Evolutionary conservation across 768 basidiomycete species (phyloP).

Genomic region (Rhizopogon vinicolor): DNA sequence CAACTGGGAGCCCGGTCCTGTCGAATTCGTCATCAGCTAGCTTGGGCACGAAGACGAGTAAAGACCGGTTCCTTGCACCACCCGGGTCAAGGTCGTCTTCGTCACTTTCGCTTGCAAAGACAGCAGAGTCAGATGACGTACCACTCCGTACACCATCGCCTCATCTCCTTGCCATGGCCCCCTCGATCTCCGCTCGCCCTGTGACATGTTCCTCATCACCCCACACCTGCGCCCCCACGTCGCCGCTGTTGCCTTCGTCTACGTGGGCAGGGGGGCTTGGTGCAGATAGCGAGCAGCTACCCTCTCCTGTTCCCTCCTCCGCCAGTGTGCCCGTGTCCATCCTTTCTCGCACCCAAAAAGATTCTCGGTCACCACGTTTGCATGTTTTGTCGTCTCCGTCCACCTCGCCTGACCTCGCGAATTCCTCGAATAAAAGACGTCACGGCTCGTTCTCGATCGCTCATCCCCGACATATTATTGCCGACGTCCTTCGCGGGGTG

Average conservation of each 20-base stretch:
- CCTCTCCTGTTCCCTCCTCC: not conserved
- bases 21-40: constrained; percentile 17
- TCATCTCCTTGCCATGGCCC: constrained; percentile 12
- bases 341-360: constrained; percentile 8
- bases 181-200: constrained; percentile 20
- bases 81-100: constrained; percentile 20
- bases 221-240: constrained; percentile 6
- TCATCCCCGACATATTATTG: constrained; percentile 19
- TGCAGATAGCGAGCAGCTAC: not conserved
- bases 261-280: not conserved
- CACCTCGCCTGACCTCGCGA: constrained; percentile 3
- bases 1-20: constrained; percentile 6
- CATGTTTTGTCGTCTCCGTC: constrained; percentile 7
- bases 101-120: constrained; percentile 18
- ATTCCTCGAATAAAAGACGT: constrained; percentile 8
- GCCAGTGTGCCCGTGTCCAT: not conserved
- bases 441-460: constrained; percentile 9
- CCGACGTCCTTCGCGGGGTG: constrained; percentile 41
- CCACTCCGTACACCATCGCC: constrained; percentile 17
- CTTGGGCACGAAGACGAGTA: not conserved
- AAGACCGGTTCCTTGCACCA: constrained; percentile 14
- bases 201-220: constrained; percentile 5
- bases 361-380: constrained; percentile 1
- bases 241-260: not conserved
- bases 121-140: constrained; percentile 10